These are phyloP conservation scores for Blastomyces emzantsi DNA, from an alignment of 2,329 filamentous ascomycete species.

Conservation along the genomic window DNA sequence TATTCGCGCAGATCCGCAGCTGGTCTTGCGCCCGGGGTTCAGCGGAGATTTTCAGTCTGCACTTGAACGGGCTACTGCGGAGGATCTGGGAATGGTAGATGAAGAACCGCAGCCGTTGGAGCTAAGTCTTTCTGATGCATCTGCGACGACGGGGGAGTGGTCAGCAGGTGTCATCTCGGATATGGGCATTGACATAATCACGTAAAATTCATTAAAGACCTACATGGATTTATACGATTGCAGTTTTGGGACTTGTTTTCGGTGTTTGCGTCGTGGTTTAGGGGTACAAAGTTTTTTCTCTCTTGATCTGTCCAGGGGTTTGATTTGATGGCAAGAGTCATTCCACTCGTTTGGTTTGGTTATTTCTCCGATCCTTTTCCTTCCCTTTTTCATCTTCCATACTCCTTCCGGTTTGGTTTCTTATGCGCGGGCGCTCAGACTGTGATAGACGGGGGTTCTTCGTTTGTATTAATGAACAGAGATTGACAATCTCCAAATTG, in stretches of 20 bases:
- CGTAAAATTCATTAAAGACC: not conserved
- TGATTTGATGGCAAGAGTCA: not conserved
- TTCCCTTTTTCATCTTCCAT: not conserved
- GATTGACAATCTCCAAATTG: not conserved
- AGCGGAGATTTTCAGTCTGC: conserved; percentile 13
- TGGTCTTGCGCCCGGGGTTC: conserved; percentile 14
- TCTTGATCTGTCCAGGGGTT: not conserved
- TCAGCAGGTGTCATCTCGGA: not conserved
- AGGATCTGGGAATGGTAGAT: not conserved
- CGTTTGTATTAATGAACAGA: not conserved
- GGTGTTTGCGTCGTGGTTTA: not conserved
- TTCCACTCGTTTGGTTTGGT: not conserved
- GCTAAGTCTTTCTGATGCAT: not conserved
- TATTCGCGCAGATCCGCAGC: conserved; percentile 12
- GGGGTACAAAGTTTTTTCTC: not conserved
- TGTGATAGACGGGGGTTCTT: not conserved
- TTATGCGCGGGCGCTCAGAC: not conserved
- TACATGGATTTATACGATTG: not conserved
- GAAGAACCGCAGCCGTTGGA: not conserved
- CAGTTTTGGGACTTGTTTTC: not conserved
- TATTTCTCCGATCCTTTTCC: not conserved
- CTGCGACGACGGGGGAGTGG: conserved; percentile 6
- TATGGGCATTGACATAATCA: conserved; percentile 4
- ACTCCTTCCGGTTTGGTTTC: not conserved
- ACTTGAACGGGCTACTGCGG: conserved; percentile 9